Evolutionary conservation across 306 rosid species (phyloP).

Genomic region (Medicago lupulina): DNA sequence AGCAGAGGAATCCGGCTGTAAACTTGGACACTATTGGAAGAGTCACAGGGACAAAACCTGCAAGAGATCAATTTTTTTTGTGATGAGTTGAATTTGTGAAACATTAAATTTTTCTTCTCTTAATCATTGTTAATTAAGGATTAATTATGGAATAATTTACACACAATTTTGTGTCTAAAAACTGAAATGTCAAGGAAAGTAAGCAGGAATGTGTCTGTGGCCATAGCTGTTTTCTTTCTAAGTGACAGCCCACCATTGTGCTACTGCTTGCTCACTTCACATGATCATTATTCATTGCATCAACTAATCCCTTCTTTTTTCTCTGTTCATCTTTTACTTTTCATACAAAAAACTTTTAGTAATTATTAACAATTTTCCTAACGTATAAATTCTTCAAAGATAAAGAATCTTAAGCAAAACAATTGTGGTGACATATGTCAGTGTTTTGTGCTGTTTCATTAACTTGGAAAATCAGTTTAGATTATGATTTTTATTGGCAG

Average conservation of each 20-base stretch:
- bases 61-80: conserved; percentile 57
- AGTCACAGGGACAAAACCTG: conserved; percentile 64
- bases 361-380: conserved; percentile 22
- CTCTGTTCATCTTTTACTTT: conserved; percentile 36
- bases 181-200: conserved; percentile 40
- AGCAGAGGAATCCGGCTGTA: conserved; percentile 83
- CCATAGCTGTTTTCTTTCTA: conserved; percentile 48
- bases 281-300: conserved; percentile 54
- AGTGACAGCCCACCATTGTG: conserved; percentile 57
- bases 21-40: conserved; percentile 64
- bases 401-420: conserved; percentile 28
- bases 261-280: conserved; percentile 44
- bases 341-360: not conserved
- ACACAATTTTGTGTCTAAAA: conserved; percentile 1
- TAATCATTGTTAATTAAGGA: conserved; percentile 43
- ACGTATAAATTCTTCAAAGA: conserved; percentile 10
- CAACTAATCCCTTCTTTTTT: conserved; percentile 44
- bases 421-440: conserved; percentile 19
- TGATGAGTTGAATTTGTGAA: conserved; percentile 44
- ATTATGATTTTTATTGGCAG: not conserved
- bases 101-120: conserved; percentile 22
- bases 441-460: conserved; percentile 29
- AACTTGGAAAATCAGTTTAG: not conserved
- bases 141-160: conserved; percentile 40
- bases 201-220: conserved; percentile 41